These are phyloP conservation scores for Malbranchea zuffiana DNA, from an alignment of 2,329 filamentous ascomycete species.

Conservation along the genomic window DNA sequence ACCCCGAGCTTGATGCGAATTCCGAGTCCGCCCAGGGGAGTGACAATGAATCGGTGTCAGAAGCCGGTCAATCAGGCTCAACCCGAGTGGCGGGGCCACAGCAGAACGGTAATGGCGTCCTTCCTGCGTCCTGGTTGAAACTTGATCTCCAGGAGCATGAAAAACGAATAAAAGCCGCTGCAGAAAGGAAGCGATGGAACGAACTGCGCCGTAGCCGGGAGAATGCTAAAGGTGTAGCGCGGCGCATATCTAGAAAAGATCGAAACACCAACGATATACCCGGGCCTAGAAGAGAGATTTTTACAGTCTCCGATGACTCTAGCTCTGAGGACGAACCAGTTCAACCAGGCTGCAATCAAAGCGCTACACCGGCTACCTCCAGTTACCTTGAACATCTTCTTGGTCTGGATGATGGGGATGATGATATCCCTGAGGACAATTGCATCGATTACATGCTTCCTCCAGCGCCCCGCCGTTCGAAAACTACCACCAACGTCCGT, in stretches of 20 bases:
- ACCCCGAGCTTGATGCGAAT: constrained; percentile 17
- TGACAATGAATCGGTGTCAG: constrained; percentile 2
- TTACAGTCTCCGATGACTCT: constrained; percentile 17
- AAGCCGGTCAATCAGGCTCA: constrained; percentile 14
- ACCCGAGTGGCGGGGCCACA: constrained; percentile 26
- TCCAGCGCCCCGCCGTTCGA: constrained; percentile 18
- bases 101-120: constrained; percentile 37
- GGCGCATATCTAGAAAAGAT: constrained; percentile 17
- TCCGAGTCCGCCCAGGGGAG: constrained; percentile 8
- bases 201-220: constrained; percentile 20
- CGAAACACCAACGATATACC: constrained; percentile 11
- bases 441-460: constrained; percentile 34
- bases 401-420: constrained; percentile 15
- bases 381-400: constrained; percentile 3
- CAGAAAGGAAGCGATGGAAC: constrained; percentile 9
- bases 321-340: constrained; percentile 21
- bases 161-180: constrained; percentile 13
- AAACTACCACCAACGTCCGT: constrained; percentile 5
- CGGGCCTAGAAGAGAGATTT: constrained; percentile 3
- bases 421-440: constrained; percentile 33
- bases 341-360: not conserved
- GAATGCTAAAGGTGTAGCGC: constrained; percentile 16
- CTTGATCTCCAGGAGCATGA: constrained; percentile 30
- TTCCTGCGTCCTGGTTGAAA: constrained; percentile 40
- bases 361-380: not conserved